These are phyloP conservation scores for Populus ilicifolia DNA, from an alignment of 345 rosid genomes.

Conservation along the genomic window DNA sequence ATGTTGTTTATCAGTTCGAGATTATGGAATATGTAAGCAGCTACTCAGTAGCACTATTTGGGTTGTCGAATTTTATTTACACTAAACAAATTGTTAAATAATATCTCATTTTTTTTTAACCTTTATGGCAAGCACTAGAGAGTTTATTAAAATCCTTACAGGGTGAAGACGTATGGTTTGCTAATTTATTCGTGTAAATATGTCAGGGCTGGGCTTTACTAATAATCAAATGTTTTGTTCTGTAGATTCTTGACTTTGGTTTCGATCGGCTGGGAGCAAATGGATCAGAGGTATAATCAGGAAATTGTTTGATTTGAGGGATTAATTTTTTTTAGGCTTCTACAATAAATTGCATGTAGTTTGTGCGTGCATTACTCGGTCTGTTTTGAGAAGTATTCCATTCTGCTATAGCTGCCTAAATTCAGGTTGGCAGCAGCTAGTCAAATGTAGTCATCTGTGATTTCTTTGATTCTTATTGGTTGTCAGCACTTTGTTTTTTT, in stretches of 20 bases:
- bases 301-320: not conserved
- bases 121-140: not conserved
- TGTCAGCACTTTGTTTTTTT: no score
- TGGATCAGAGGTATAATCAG: conserved; percentile 58
- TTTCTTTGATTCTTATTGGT: no score
- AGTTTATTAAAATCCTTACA: not conserved
- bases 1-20: conserved; percentile 92
- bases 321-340: not conserved
- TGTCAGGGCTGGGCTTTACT: not conserved
- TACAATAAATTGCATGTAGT: not conserved
- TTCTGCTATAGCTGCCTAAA: not conserved
- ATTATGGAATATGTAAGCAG: conserved; percentile 86
- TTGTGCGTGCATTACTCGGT: not conserved
- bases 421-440: no score
- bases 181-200: not conserved
- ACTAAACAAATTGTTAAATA: not conserved
- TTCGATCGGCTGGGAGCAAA: conserved; percentile 89
- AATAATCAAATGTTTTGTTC: conserved; percentile 4
- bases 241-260: conserved; percentile 84
- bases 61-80: not conserved
- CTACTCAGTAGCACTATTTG: not conserved
- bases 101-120: not conserved
- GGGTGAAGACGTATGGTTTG: not conserved
- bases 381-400: not conserved
- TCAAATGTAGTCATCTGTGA: no score